Evolutionary conservation across 306 rosid genomes (phyloP).

Genomic region (Lathyrus tuberosus): DNA sequence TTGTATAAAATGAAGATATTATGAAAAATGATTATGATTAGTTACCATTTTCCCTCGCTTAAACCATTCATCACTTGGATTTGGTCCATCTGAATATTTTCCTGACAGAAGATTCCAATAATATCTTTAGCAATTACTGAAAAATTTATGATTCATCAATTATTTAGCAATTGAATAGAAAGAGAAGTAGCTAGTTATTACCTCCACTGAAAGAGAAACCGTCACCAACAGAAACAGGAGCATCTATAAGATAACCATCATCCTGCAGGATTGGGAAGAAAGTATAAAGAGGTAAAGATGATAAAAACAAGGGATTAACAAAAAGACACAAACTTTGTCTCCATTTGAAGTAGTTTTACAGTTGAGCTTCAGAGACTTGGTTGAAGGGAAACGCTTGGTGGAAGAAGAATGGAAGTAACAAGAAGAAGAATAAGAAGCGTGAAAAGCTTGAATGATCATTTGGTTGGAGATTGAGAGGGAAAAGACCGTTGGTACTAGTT

Average conservation of each 20-base stretch:
- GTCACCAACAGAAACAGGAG: slow-evolving; percentile 77
- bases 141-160: not conserved
- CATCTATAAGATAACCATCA: slow-evolving; percentile 70
- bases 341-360: slow-evolving; percentile 53
- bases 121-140: slow-evolving; percentile 21
- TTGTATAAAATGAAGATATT: not conserved
- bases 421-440: slow-evolving; percentile 37
- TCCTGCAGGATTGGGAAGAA: slow-evolving; percentile 46
- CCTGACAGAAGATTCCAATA: slow-evolving; percentile 51
- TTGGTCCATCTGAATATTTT: slow-evolving; percentile 80
- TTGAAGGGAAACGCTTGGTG: slow-evolving; percentile 27
- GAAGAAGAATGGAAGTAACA: slow-evolving; percentile 41
- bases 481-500: slow-evolving; percentile 28
- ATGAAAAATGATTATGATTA: not conserved
- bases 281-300: not conserved
- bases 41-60: slow-evolving; percentile 78
- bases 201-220: slow-evolving; percentile 94
- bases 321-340: slow-evolving; percentile 46
- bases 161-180: not conserved
- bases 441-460: slow-evolving; percentile 46
- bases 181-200: not conserved
- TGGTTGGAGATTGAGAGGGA: slow-evolving; percentile 3
- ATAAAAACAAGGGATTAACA: slow-evolving; percentile 3
- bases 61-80: slow-evolving; percentile 90
- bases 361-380: slow-evolving; percentile 43